Base-by-base conservation (phyloP, 1,139 yeast genomes). In the Taphrina pruni region DNA sequence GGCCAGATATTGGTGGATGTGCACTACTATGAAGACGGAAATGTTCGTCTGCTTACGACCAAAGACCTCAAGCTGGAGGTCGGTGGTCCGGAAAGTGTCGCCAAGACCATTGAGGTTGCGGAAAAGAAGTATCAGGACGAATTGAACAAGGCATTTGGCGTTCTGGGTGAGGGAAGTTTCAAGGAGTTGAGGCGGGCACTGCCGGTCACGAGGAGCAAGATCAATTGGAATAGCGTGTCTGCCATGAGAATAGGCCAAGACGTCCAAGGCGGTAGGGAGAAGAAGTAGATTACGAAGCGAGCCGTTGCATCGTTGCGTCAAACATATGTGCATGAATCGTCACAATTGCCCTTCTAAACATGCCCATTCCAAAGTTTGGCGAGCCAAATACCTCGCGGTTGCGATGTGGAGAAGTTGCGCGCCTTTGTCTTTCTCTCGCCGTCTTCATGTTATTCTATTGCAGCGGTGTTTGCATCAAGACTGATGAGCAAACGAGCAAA, bases 1-100 rank as follows among this genome's bases (percentile, higher is more conserved):
- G 97, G 96, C 6, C 76, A 77, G 14, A 82, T 91, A 45, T 79
- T 79, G 51, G 84, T 92, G 54, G 94, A 90, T 73, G 89, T 93
- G 58, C 99, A 94, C 78, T 94, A 93, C 79, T 94, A 85, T 77
- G 99, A 94, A 79, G 98, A 94, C 74, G 99, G 99, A 41, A 94
- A 94, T 75, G 98, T 94, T 26, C 83, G 95, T 65, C 84, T 94
- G 74, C 87, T 85, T 73, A 85, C 88, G 38, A 35, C 51, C 14
- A 56, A 64, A 21, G 54, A 39, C 26, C 39, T 78, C 79, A 9
- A 85, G 86, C 68, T 76, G 77, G n/a, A 75, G 1, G 76, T 76
- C 46, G 54, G 46, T 6, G 69, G 68, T 12, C 70, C 73, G 12
- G 78, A 77, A 1, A 70, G 70, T 4, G 79, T 88, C 26, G 83